Evolutionary conservation across 306 rosid genomes (phyloP).

Genomic region (Vachellia collinsii): DNA sequence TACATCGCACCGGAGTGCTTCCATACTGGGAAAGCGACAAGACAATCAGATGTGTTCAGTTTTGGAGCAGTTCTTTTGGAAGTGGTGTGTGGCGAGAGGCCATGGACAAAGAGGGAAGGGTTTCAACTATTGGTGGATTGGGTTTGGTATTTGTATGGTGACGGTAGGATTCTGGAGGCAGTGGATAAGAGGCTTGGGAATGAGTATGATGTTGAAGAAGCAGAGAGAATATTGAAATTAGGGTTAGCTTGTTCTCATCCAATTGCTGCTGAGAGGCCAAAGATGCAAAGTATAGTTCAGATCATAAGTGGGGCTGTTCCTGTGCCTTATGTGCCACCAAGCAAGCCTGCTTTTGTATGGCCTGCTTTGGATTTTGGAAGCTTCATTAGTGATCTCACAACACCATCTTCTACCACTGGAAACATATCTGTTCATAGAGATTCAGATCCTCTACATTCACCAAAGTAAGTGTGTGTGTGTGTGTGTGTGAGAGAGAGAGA

Average conservation of each 20-base stretch:
- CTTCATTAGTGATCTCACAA: conserved; percentile 38
- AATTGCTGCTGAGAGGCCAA: conserved; percentile 62
- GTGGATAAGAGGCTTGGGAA: conserved; percentile 54
- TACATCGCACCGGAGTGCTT: conserved; percentile 86
- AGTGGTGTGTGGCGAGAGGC: conserved; percentile 70
- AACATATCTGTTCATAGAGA: conserved; percentile 34
- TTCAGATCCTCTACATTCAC: neutral
- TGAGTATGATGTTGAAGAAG: conserved; percentile 61
- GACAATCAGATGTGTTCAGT: conserved; percentile 68
- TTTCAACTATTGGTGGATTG: conserved; percentile 68
- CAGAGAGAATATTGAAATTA: conserved; percentile 58
- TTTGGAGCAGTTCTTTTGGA: conserved; percentile 74
- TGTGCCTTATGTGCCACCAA: conserved; percentile 61
- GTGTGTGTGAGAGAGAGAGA: neutral
- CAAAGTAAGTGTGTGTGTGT: neutral
- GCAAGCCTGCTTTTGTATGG: conserved; percentile 80
- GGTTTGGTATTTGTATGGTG: conserved; percentile 76
- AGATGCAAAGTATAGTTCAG: conserved; percentile 59
- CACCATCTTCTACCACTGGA: conserved; percentile 21
- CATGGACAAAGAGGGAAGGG: conserved; percentile 59
- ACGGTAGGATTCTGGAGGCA: conserved; percentile 51
- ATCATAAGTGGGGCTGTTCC: conserved; percentile 57
- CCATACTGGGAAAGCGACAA: conserved; percentile 72
- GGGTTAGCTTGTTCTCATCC: conserved; percentile 84
- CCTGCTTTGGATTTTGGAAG: conserved; percentile 48